Conservation (phyloP, 805 yeast species). For the Citeromyces matritensis region DNA sequence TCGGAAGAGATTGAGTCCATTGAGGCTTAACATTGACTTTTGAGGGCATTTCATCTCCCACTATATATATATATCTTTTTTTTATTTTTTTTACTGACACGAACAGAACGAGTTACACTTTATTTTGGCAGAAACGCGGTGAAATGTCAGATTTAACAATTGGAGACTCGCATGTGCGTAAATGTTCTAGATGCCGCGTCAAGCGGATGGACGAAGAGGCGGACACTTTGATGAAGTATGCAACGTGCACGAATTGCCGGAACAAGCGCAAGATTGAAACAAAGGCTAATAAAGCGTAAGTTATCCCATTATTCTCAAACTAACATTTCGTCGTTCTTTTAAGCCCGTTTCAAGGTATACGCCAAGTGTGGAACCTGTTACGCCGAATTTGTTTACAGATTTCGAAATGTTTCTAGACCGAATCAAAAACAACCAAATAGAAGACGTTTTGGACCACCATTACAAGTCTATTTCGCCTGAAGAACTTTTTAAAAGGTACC, state of each 20-base stretch:
- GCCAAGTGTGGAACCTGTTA: no score
- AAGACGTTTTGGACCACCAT: slow-evolving; percentile 20
- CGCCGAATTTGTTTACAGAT: slow-evolving; percentile 19
- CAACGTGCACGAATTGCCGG: slow-evolving; percentile 25
- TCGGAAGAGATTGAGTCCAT: no score
- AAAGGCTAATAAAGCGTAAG: slow-evolving; percentile 4
- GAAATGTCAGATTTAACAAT: no score
- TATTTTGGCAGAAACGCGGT: no score
- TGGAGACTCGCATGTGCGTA: no score
- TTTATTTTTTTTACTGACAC: no score
- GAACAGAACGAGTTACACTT: no score
- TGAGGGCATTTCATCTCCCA: no score
- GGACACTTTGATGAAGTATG: slow-evolving; percentile 18
- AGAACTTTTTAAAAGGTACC: slow-evolving; percentile 16
- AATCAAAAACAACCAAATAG: slow-evolving; percentile 16
- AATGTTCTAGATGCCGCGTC: slow-evolving; percentile 27
- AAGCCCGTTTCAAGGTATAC: no score
- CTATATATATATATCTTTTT: no score
- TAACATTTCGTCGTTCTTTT: no score
- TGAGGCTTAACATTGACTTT: no score
- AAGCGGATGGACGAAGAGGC: slow-evolving; percentile 17
- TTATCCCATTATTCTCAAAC: slow-evolving; percentile 1
- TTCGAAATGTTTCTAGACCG: slow-evolving; percentile 16
- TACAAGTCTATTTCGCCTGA: slow-evolving; percentile 17
- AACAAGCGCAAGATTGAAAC: slow-evolving; percentile 19